These are phyloP conservation scores for Amoebophrya sp. DNA, from an alignment of 169 alveolate species.

Conservation along the genomic window DNA sequence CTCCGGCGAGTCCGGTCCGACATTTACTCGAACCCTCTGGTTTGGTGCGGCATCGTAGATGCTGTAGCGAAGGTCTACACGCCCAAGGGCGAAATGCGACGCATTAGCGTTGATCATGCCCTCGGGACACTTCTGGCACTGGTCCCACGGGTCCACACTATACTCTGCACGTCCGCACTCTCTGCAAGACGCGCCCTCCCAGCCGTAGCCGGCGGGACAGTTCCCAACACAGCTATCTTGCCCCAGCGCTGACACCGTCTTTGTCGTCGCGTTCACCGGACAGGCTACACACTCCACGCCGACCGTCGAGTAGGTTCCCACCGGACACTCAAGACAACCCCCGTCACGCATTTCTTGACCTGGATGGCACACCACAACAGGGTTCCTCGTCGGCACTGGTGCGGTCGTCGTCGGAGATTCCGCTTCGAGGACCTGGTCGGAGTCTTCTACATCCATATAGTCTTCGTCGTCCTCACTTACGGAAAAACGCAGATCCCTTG, in stretches of 20 bases:
- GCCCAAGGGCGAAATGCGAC: too few relatives aligned
- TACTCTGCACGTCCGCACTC: not conserved
- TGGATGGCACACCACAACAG: not conserved
- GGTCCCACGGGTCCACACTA: not conserved
- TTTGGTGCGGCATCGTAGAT: too few relatives aligned
- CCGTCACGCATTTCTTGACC: not conserved
- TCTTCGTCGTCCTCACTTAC: too few relatives aligned
- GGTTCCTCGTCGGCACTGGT: too few relatives aligned
- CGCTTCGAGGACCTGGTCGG: too few relatives aligned
- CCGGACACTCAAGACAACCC: not conserved
- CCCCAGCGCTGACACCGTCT: not conserved
- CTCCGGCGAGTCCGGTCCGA: too few relatives aligned
- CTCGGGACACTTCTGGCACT: slow-evolving; percentile 5
- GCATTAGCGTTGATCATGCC: not conserved
- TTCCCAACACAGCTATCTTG: not conserved
- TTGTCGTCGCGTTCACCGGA: not conserved
- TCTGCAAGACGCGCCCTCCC: not conserved
- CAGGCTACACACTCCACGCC: not conserved
- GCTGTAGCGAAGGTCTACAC: too few relatives aligned
- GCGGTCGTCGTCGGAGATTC: too few relatives aligned
- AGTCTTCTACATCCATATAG: too few relatives aligned
- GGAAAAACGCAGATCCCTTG: too few relatives aligned
- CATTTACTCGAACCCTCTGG: too few relatives aligned
- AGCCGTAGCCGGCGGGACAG: not conserved
- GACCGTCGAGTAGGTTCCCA: not conserved